A percentile compares a stretch with the other conserved stretches of the same genome.
Evolutionary conservation across 768 basidiomycete species (phyloP).

Genomic region (Pseudohyphozyma bogoriensis): DNA sequence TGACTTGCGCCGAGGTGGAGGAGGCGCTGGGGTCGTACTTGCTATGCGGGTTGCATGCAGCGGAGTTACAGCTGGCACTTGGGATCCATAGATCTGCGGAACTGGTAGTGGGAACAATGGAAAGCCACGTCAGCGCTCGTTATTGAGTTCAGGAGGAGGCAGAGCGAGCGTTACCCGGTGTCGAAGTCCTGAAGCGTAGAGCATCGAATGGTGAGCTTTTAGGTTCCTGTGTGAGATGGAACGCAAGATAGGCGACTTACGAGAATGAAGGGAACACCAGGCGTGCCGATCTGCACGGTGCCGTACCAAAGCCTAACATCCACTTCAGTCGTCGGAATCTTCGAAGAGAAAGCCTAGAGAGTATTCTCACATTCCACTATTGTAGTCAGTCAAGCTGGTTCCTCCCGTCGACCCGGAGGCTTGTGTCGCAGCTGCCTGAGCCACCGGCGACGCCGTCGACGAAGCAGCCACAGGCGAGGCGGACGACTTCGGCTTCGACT

Average conservation of each 20-base stretch:
- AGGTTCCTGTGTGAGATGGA: too few relatives aligned
- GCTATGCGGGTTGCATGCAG: constrained; percentile 38
- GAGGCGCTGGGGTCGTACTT: constrained; percentile 39
- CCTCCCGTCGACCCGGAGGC: background rate
- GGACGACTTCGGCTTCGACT: background rate
- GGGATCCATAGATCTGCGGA: constrained; percentile 33
- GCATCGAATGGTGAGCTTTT: too few relatives aligned
- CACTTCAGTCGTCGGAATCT: background rate
- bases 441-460: too few relatives aligned
- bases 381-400: constrained; percentile 1
- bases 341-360: background rate
- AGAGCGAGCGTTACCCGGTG: constrained; percentile 33
- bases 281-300: constrained; percentile 41
- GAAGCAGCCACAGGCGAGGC: background rate
- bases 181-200: too few relatives aligned
- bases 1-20: constrained; percentile 40
- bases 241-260: too few relatives aligned
- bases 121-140: background rate
- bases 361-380: constrained; percentile 6
- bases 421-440: too few relatives aligned
- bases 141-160: background rate
- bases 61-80: constrained; percentile 17
- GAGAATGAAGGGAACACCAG: constrained; percentile 40
- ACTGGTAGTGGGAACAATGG: too few relatives aligned
- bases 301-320: constrained; percentile 42